A percentile compares a stretch with the other conserved stretches of the same genome.
Evolutionary conservation across 2,329 filamentous ascomycete species (phyloP).

Genomic region (Seiridium unicorne): DNA sequence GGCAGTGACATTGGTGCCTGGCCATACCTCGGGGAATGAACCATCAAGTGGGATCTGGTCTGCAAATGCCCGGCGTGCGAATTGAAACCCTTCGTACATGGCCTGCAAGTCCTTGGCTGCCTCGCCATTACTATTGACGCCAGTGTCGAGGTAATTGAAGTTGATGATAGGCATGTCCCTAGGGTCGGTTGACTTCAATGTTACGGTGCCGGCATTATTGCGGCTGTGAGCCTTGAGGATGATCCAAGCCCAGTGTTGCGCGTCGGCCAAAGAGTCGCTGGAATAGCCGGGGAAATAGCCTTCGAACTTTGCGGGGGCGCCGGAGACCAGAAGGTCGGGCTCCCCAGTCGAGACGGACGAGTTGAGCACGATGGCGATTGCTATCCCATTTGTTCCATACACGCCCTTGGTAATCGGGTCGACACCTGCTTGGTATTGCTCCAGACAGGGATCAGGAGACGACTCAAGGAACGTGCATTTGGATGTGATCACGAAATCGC

Average conservation of each 20-base stretch:
- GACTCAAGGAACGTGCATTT: constrained; percentile 5
- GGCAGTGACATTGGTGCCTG: background rate
- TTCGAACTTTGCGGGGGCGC: constrained; percentile 14
- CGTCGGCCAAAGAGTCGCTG: constrained; percentile 15
- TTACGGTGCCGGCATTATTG: constrained; percentile 52
- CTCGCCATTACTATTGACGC: constrained; percentile 35
- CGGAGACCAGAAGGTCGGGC: constrained; percentile 16
- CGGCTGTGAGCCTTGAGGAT: constrained; percentile 36
- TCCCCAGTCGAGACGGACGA: constrained; percentile 12
- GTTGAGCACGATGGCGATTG: constrained; percentile 13
- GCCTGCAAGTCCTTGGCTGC: constrained; percentile 33
- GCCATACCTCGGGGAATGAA: constrained; percentile 1
- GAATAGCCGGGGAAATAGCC: constrained; percentile 16
- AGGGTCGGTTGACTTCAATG: constrained; percentile 51
- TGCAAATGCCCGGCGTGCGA: constrained; percentile 7
- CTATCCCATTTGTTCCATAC: constrained; percentile 18
- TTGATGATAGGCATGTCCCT: constrained; percentile 62
- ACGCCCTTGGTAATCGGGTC: constrained; percentile 9
- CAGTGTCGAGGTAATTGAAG: constrained; percentile 54
- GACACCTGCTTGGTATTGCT: constrained; percentile 8
- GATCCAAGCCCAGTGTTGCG: constrained; percentile 25
- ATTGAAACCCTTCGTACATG: constrained; percentile 18
- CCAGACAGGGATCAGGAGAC: constrained; percentile 12
- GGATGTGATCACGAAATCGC: constrained; percentile 4
- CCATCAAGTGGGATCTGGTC: background rate